Conservation (phyloP, 1,139 yeast species). For the Meyerozyma athensensis region DNA sequence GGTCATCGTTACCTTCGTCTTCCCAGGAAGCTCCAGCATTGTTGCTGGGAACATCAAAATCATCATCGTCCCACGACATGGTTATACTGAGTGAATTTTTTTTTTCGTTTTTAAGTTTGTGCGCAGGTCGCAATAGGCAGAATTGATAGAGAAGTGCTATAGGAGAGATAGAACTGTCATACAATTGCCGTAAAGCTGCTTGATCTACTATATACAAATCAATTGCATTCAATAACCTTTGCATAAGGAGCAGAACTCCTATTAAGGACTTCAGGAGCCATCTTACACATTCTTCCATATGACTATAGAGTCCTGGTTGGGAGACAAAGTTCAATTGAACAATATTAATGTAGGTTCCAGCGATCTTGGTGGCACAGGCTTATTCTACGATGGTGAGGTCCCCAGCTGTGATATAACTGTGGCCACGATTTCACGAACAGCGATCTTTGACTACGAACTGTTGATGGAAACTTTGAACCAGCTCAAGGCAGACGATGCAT, state of each 20-base stretch:
- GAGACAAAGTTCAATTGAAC: neutral
- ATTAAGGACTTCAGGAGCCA: too few relatives aligned
- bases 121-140: too few relatives aligned
- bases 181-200: too few relatives aligned
- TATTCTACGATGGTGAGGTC: slow-evolving; percentile 17
- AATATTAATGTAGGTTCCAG: slow-evolving; percentile 18
- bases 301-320: neutral
- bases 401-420: slow-evolving; percentile 17
- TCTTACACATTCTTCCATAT: too few relatives aligned
- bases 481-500: slow-evolving; percentile 16
- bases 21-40: slow-evolving; percentile 62
- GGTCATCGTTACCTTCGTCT: slow-evolving; percentile 80
- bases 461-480: slow-evolving; percentile 24
- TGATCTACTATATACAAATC: too few relatives aligned
- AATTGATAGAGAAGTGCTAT: too few relatives aligned
- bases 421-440: slow-evolving; percentile 30
- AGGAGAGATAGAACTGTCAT: too few relatives aligned
- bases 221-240: too few relatives aligned
- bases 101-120: too few relatives aligned
- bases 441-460: slow-evolving; percentile 25
- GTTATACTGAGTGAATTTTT: slow-evolving; percentile 2
- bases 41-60: slow-evolving; percentile 63
- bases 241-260: too few relatives aligned
- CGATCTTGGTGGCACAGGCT: slow-evolving; percentile 31
- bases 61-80: slow-evolving; percentile 81